phyloP scores from a whole-genome alignment of 1,139 yeast genomes.

The Suhomyces panamericanus region DNA sequence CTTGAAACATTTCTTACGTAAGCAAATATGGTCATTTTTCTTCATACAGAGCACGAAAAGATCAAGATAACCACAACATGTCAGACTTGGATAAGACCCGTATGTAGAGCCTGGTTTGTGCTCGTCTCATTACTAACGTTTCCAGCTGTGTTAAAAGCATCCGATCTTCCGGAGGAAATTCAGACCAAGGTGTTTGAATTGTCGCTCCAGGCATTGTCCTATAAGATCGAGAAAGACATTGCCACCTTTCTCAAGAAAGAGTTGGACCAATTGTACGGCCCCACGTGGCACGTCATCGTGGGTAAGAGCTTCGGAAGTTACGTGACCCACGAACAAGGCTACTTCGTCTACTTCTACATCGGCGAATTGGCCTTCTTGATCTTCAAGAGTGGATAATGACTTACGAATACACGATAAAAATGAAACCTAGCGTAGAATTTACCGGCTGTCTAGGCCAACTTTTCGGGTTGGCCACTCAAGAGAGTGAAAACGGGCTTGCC shows the following conservation, averaged over 20 bases:
- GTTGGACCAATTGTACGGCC: constrained; percentile 60
- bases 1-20: constrained; percentile 1
- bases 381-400: constrained; percentile 64
- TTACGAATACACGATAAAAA: constrained; percentile 3
- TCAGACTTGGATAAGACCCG: constrained; percentile 12
- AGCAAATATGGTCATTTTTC: background rate
- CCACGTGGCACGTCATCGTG: constrained; percentile 94
- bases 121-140: constrained; percentile 8
- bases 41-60: background rate
- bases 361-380: constrained; percentile 79
- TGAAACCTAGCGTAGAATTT: background rate
- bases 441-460: constrained; percentile 15
- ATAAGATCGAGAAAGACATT: constrained; percentile 64
- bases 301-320: constrained; percentile 93
- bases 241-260: constrained; percentile 83
- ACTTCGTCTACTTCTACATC: constrained; percentile 79
- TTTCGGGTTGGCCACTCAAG: constrained; percentile 76
- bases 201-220: constrained; percentile 50
- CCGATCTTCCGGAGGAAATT: constrained; percentile 56
- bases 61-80: constrained; percentile 5
- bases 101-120: constrained; percentile 2
- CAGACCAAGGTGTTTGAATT: constrained; percentile 61
- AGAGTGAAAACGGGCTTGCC: constrained; percentile 85
- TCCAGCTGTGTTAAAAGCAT: constrained; percentile 47
- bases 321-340: constrained; percentile 87